Percentiles rank a stretch among this genome's conserved stretches.
phyloP scores from a whole-genome alignment of 345 rosid genomes.

The Sisymbrium irio region DNA sequence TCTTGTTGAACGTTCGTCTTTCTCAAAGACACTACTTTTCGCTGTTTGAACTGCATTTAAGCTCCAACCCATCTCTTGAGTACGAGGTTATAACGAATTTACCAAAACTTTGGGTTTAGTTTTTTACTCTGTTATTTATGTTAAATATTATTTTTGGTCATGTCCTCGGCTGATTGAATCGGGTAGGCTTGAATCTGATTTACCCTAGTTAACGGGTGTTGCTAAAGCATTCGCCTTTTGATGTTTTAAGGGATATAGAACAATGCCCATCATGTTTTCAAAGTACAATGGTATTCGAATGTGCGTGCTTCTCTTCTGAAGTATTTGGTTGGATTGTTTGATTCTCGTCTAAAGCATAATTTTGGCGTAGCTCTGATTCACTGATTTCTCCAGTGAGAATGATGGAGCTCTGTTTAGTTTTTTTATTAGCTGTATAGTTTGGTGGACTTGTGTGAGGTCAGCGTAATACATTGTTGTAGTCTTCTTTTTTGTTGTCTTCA shows the following conservation, averaged over 20 bases:
- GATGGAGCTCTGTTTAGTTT: neutral
- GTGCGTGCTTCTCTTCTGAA: neutral
- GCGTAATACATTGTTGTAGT: neutral
- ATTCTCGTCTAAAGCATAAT: neutral
- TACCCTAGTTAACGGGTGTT: neutral
- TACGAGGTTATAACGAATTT: neutral
- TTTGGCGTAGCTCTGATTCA: neutral
- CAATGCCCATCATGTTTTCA: neutral
- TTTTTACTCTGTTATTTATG: neutral
- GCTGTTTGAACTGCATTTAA: neutral
- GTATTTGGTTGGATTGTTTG: neutral
- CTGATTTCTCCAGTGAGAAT: neutral
- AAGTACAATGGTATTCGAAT: neutral
- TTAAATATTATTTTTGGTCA: neutral
- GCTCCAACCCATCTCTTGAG: neutral
- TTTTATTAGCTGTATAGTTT: neutral
- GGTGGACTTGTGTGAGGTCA: neutral
- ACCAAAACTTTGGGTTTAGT: neutral
- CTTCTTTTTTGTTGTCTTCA: too few species aligned
- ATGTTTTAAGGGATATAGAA: neutral
- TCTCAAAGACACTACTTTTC: neutral
- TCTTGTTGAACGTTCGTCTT: neutral
- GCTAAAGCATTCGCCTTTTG: neutral
- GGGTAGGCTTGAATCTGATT: neutral
- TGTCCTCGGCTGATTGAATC: neutral